A percentile compares a stretch with the other conserved stretches of the same genome.
Evolutionary conservation across 164 flowering plant species (phyloP).

Genomic region (Kingdonia uniflora): DNA sequence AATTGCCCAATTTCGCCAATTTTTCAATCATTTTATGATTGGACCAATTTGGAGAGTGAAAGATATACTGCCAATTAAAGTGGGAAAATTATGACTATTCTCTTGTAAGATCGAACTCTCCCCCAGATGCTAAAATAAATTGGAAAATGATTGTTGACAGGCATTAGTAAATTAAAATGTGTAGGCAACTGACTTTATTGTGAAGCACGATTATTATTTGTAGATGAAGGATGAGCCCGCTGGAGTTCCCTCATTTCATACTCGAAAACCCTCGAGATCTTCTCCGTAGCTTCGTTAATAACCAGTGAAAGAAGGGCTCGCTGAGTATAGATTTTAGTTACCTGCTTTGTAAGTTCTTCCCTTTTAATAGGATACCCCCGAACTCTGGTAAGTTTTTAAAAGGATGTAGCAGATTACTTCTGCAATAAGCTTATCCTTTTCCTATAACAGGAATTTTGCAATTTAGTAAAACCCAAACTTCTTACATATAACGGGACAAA

Average conservation of each 20-base stretch:
- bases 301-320: slow-evolving; percentile 59
- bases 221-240: slow-evolving; percentile 48
- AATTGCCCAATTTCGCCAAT: no score
- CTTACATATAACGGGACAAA: neutral
- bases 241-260: slow-evolving; percentile 87
- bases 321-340: slow-evolving; percentile 74
- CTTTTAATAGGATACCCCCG: slow-evolving; percentile 90
- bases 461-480: neutral
- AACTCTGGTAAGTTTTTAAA: slow-evolving; percentile 72
- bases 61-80: no score
- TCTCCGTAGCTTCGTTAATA: slow-evolving; percentile 63
- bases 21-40: no score
- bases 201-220: slow-evolving; percentile 36
- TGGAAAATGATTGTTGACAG: no score
- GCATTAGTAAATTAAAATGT: neutral
- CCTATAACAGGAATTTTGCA: slow-evolving; percentile 28
- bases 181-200: slow-evolving; percentile 40
- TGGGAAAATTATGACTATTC: no score
- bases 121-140: no score
- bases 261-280: slow-evolving; percentile 66
- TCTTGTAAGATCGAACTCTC: no score
- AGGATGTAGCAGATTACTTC: slow-evolving; percentile 78
- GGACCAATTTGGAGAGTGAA: no score
- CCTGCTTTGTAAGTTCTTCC: slow-evolving; percentile 70
- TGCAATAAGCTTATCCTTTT: slow-evolving; percentile 81